These are phyloP conservation scores for Porcisia deanei DNA, from an alignment of 208 protist species.

Conservation along the genomic window DNA sequence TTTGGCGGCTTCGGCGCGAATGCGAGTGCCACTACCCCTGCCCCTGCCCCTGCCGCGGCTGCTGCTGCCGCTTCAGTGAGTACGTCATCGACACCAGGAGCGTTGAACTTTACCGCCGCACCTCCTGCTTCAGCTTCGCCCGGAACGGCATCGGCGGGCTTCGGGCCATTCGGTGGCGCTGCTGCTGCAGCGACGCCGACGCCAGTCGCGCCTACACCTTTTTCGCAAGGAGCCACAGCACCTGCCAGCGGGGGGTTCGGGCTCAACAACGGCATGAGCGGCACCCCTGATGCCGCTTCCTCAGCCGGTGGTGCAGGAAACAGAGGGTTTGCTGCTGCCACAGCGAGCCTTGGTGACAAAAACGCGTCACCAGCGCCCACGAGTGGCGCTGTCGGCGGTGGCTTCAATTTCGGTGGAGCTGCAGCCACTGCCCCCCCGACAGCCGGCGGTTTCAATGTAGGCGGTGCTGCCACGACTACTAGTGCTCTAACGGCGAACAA, in stretches of 20 bases:
- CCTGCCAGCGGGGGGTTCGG: background rate
- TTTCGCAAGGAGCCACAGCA: background rate
- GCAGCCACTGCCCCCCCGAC: background rate
- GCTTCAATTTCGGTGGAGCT: conserved; percentile 23
- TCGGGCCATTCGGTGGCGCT: conserved; percentile 8
- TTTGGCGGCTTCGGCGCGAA: conserved; percentile 3
- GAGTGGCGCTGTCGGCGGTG: background rate
- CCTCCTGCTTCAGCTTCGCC: conserved; percentile 7
- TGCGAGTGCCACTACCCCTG: background rate
- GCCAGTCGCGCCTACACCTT: background rate
- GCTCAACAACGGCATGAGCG: background rate
- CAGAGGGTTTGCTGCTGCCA: background rate
- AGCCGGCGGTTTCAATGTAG: conserved; percentile 12
- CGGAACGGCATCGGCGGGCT: conserved; percentile 11
- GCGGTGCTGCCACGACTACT: conserved; percentile 9
- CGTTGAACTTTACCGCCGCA: background rate
- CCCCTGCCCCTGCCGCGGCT: conserved; percentile 1
- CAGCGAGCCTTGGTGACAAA: background rate
- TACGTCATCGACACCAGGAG: background rate
- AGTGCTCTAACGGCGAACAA: background rate
- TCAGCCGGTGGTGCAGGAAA: background rate
- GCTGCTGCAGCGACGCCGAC: background rate
- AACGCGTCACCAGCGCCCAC: background rate
- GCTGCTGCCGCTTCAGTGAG: conserved; percentile 12
- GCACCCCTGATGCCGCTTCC: background rate